Conservation (phyloP, 352 stramenopile species). For the Phytopythium helicoides region DNA sequence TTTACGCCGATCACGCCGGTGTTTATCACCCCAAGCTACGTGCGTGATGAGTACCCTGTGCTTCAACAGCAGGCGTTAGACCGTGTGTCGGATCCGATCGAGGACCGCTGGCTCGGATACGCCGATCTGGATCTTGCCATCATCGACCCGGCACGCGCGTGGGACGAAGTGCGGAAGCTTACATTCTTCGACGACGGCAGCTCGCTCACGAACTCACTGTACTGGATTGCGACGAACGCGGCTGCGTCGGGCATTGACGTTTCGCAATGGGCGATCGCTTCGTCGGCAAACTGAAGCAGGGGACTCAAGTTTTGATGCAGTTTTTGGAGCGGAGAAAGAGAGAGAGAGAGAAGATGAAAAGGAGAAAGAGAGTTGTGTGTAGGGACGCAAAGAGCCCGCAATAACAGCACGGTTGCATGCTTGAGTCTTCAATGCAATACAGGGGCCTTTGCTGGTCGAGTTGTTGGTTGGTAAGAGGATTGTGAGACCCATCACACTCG, state of each 20-base stretch:
- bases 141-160: conserved; percentile 67
- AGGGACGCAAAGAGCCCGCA: no score
- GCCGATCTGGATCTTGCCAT: conserved; percentile 84
- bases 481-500: no score
- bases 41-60: conserved; percentile 78
- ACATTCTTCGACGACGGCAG: conserved; percentile 85
- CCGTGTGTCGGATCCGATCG: conserved; percentile 53
- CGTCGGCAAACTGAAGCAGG: background rate
- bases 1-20: conserved; percentile 85
- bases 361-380: no score
- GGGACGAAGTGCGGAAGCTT: conserved; percentile 60
- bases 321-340: no score
- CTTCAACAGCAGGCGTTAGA: conserved; percentile 71
- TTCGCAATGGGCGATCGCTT: background rate
- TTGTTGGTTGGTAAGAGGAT: no score
- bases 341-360: no score
- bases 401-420: no score
- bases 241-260: conserved; percentile 5
- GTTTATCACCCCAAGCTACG: conserved; percentile 66
- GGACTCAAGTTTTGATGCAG: conserved; percentile 3
- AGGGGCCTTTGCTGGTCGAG: no score
- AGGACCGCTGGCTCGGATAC: conserved; percentile 82
- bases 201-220: conserved; percentile 88
- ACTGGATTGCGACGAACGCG: conserved; percentile 83
- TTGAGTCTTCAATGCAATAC: no score